Conservation (phyloP, 169 alveolate genomes). For the Eimeria mitis region DNA sequence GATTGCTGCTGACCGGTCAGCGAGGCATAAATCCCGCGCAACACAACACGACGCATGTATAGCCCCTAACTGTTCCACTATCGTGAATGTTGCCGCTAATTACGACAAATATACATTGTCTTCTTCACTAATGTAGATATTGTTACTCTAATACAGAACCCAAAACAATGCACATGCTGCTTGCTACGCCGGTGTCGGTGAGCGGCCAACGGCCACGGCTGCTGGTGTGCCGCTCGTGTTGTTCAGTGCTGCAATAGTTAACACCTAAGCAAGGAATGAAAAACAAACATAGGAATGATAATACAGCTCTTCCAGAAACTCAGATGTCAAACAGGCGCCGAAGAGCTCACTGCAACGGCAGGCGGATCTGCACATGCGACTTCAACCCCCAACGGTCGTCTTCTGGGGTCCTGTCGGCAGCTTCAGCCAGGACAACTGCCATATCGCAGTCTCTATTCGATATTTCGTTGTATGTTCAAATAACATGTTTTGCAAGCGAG, state of each 20-base stretch:
- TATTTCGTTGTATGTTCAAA: neutral
- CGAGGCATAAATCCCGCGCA: neutral
- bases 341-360: neutral
- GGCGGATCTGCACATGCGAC: neutral
- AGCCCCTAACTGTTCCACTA: neutral
- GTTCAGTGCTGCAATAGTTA: neutral
- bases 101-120: neutral
- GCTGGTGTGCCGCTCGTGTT: neutral
- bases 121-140: neutral
- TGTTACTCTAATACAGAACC: neutral
- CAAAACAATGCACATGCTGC: conserved; percentile 7
- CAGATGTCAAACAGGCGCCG: neutral
- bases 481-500: neutral
- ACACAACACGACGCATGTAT: neutral
- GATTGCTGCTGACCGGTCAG: neutral
- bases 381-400: neutral
- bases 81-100: neutral
- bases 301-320: neutral
- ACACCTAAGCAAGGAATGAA: neutral
- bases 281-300: neutral
- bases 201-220: conserved; percentile 26
- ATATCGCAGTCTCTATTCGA: neutral
- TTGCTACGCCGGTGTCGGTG: neutral
- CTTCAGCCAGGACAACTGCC: neutral
- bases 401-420: neutral